Percentiles rank a stretch among this genome's conserved stretches.
Evolutionary conservation across 2,329 filamentous ascomycete species (phyloP).

Genomic region (Fusarium floridanum): DNA sequence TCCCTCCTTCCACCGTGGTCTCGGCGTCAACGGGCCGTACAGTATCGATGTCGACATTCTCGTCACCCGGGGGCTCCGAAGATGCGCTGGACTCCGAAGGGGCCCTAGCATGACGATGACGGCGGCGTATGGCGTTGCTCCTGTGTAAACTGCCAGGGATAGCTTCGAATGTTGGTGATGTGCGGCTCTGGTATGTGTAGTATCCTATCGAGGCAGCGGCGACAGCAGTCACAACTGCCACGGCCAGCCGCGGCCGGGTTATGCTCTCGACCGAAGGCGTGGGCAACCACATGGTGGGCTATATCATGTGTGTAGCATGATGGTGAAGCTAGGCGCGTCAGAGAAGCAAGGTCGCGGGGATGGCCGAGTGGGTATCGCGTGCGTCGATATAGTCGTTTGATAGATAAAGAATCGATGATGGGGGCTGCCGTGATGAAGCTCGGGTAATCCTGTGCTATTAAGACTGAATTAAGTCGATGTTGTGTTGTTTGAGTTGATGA

Average conservation of each 20-base stretch:
- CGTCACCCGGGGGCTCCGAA: slow-evolving; percentile 58
- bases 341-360: slow-evolving; percentile 7
- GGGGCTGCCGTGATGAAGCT: neutral
- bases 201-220: slow-evolving; percentile 70
- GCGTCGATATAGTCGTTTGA: neutral
- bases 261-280: slow-evolving; percentile 66
- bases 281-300: slow-evolving; percentile 60
- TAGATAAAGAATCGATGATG: neutral
- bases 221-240: slow-evolving; percentile 68
- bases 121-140: slow-evolving; percentile 75
- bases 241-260: slow-evolving; percentile 66
- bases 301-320: slow-evolving; percentile 51
- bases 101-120: slow-evolving; percentile 52
- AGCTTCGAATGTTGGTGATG: slow-evolving; percentile 41
- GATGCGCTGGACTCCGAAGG: slow-evolving; percentile 58
- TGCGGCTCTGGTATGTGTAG: slow-evolving; percentile 63
- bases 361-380: slow-evolving; percentile 1
- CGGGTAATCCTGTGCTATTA: neutral
- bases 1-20: slow-evolving; percentile 56
- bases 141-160: slow-evolving; percentile 65
- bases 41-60: slow-evolving; percentile 55
- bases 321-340: slow-evolving; percentile 38
- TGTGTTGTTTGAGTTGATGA: slow-evolving; percentile 40
- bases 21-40: slow-evolving; percentile 53
- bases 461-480: slow-evolving; percentile 13